These are phyloP conservation scores for Fusarium sp. DNA, from an alignment of 2,329 filamentous ascomycete species.

Conservation along the genomic window DNA sequence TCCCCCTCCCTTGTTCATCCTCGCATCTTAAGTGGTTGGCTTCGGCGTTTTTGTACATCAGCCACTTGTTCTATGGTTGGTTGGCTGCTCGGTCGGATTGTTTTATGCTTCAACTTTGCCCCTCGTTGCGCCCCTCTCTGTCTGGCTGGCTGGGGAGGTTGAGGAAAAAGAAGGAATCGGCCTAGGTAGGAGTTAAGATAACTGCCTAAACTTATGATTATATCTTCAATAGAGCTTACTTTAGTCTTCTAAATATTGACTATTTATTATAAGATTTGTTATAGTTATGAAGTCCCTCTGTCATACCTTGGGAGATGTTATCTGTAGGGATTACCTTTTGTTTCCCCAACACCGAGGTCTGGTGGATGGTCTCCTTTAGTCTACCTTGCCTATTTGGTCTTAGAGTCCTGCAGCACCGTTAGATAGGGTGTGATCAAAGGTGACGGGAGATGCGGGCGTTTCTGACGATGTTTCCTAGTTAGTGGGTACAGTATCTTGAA, in stretches of 20 bases:
- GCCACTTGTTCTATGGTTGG: constrained; percentile 33
- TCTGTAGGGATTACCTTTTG: too few relatives aligned
- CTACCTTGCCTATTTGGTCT: constrained; percentile 18
- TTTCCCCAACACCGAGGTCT: neutral
- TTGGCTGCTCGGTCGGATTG: constrained; percentile 23
- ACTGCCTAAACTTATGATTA: too few relatives aligned
- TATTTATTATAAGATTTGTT: too few relatives aligned
- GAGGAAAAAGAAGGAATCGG: too few relatives aligned
- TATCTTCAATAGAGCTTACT: too few relatives aligned
- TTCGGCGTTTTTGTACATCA: constrained; percentile 39
- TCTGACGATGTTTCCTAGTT: too few relatives aligned
- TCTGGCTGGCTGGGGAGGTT: neutral
- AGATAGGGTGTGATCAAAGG: constrained; percentile 29
- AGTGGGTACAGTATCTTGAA: constrained; percentile 19
- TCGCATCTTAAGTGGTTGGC: constrained; percentile 25
- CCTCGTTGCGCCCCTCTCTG: constrained; percentile 10
- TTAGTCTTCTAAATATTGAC: too few relatives aligned
- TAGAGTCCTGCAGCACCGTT: constrained; percentile 37
- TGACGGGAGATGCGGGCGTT: constrained; percentile 31
- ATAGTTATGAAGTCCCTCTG: too few relatives aligned
- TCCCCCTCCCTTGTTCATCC: constrained; percentile 4
- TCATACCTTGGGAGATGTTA: too few relatives aligned
- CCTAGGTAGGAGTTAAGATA: too few relatives aligned
- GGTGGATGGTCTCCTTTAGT: constrained; percentile 6
- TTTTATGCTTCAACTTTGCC: constrained; percentile 12